Evolutionary conservation across 1,139 yeast genomes (phyloP).

Genomic region (Diutina ranongensis): DNA sequence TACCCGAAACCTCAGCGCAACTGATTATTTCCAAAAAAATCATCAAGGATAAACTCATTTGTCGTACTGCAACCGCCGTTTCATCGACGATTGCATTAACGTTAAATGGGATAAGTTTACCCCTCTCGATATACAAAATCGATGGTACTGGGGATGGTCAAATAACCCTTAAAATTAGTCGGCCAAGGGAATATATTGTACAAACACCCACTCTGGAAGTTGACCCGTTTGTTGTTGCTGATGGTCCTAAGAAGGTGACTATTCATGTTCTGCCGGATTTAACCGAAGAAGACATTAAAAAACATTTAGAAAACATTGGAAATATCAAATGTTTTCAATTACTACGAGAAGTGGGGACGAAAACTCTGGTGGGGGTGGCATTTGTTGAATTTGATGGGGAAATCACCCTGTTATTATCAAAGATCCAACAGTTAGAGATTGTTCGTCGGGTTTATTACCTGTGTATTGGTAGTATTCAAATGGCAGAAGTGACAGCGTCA

Average conservation of each 20-base stretch:
- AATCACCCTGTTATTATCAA: slow-evolving; percentile 11
- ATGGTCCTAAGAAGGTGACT: slow-evolving; percentile 27
- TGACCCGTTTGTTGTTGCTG: slow-evolving; percentile 18
- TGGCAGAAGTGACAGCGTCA: slow-evolving; percentile 15
- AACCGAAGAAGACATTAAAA: slow-evolving; percentile 12
- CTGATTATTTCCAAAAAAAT: slow-evolving; percentile 14
- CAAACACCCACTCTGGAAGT: slow-evolving; percentile 16
- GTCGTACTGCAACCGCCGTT: slow-evolving; percentile 41
- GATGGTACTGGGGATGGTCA: background rate
- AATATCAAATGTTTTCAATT: slow-evolving; percentile 20
- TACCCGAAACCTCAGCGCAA: slow-evolving; percentile 17
- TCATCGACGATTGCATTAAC: slow-evolving; percentile 51
- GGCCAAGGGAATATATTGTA: slow-evolving; percentile 59
- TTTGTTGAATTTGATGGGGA: slow-evolving; percentile 25
- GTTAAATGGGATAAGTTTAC: slow-evolving; percentile 26
- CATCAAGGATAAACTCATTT: slow-evolving; percentile 18
- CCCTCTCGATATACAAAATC: slow-evolving; percentile 7
- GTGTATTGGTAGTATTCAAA: slow-evolving; percentile 17
- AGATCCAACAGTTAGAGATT: slow-evolving; percentile 11
- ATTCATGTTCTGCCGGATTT: slow-evolving; percentile 16
- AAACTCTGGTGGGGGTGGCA: slow-evolving; percentile 27
- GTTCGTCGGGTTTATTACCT: slow-evolving; percentile 22
- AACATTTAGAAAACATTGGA: slow-evolving; percentile 18
- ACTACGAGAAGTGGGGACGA: slow-evolving; percentile 26
- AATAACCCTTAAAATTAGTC: slow-evolving; percentile 20